phyloP scores from a whole-genome alignment of 2,329 filamentous ascomycete species.

The Verticillium longisporum region DNA sequence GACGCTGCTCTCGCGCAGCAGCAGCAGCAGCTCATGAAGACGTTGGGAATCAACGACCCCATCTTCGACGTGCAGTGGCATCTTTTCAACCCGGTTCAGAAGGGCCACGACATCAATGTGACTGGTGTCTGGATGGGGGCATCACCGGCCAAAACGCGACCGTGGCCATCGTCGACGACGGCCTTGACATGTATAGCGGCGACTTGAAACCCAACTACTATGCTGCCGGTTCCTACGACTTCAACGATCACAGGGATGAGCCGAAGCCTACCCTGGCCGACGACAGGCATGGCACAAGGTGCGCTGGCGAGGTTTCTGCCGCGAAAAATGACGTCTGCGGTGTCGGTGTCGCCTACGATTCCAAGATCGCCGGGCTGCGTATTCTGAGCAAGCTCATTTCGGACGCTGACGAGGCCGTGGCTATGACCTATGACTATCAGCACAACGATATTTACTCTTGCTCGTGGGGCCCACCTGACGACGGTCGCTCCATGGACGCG shows the following conservation, averaged over 20 bases:
- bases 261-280: conserved; percentile 78
- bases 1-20: conserved; percentile 26
- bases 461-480: conserved; percentile 95
- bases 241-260: conserved; percentile 76
- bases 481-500: conserved; percentile 88
- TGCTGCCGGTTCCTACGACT: conserved; percentile 87
- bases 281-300: conserved; percentile 87
- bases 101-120: conserved; percentile 93
- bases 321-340: conserved; percentile 91
- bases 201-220: conserved; percentile 94
- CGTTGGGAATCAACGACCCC: conserved; percentile 75
- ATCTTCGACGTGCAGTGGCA: conserved; percentile 97
- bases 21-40: conserved; percentile 53
- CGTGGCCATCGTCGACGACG: conserved; percentile 93
- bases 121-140: conserved; percentile 87
- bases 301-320: conserved; percentile 88
- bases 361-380: conserved; percentile 82
- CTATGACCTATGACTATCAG: conserved; percentile 87
- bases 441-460: conserved; percentile 97
- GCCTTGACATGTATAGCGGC: conserved; percentile 89
- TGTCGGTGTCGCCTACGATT: conserved; percentile 90
- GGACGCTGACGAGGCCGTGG: conserved; percentile 85
- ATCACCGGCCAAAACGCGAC: conserved; percentile 85
- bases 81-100: conserved; percentile 72
- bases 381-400: conserved; percentile 88